Evolutionary conservation across 2,329 filamentous ascomycete genomes (phyloP), one percentile per base, ranked within the genome.

Genomic region (Talaromyces sp.): DNA sequence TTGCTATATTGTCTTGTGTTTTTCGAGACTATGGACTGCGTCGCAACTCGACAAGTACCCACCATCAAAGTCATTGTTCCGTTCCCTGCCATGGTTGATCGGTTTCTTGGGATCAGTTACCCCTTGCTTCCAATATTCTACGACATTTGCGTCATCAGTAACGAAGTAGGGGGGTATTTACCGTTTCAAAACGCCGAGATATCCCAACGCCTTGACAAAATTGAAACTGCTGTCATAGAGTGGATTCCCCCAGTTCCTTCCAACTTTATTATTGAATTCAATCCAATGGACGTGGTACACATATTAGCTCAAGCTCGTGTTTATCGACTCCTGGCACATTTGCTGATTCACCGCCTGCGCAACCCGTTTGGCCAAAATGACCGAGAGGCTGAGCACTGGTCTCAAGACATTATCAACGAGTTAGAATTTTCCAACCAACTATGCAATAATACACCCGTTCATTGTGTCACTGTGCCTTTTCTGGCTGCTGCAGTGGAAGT

Each of bases 231-330:
- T n/a, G 58, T 56, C n/a, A 43, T 55, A 52, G 21, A 52, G 27
- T 60, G 58, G 58, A 52, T 51, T 29, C 58, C 58, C 21, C 38
- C 43, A 35, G 35, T 55, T 19, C 10, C 55, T 24, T 31, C 50
- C 29, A 52, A 56, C 38, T 53, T 60, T 12, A 6, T 46, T 19
- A 32, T 12, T 17, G 19, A 56, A 32, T 60, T 60, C 48, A 21
- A 60, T 31, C 55, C 58, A 26, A 43, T 43, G 24, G 58, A 60
- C n/a, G 50, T 43, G 10, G 53, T 56, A 4, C 58, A 52, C 32
- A 52, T 60, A 41, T 38, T 60, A 21, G 58, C 58, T 17, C 58
- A 60, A 51, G 58, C 58, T 32, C 54, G 55, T 21, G 43, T 43
- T 3, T 60, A 60, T 31, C 58, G 58, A 1, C 43, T 60, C 31